Evolutionary conservation across 2,329 filamentous ascomycete genomes (phyloP), one percentile per base, ranked within the genome.

Genomic region (Grosmannia clavigera): DNA sequence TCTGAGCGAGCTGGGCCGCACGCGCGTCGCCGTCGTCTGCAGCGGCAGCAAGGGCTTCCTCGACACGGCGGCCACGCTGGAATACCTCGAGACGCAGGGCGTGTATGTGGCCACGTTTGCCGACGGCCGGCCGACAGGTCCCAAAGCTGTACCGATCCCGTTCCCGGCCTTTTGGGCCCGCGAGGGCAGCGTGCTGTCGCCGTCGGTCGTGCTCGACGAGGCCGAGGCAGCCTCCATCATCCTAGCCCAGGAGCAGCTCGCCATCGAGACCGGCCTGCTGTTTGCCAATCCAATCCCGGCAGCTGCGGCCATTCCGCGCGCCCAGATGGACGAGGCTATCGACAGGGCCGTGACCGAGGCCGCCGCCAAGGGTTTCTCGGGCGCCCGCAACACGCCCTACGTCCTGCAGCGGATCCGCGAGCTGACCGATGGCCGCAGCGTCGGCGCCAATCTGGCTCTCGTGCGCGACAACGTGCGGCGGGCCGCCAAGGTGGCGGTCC

Each of bases 41-140:
- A 90, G 88, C 65, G 94, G 94, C 16, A 95, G 90, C 75, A 99
- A 99, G 75, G 94, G 92, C 63, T 97, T 99, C 72, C 78, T 99
- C 46, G 94, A 99, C 69, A 91, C 96, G 62, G 85, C 88, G 2
- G 81, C 90, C 58, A 99, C 94, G 0, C 78, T 99, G 5, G 94
- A 99, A 75, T 80, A 79, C 66, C 76, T 86, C 25, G 84, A 86
- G 71, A 86, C 83, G 0, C 83, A 86, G 69, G 88, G 88, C 11
- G 91, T 90, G 27, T 81, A 86, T 46, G 91, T 96, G 1, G 88
- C 85, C 3, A 97, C 94, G 2, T 99, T 97, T 75, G 86, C 90
- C 29, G 90, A 95, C 72, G 90, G 88, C 1, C 81, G 89, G 46
- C 73, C 75, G 46, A 4, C 7, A 1, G 16, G 1, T 16, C 73